Percentiles rank a stretch among this genome's conserved stretches.
These are phyloP conservation scores for Liquidambar formosana DNA, from an alignment of 164 flowering plant genomes.

Conservation along the genomic window DNA sequence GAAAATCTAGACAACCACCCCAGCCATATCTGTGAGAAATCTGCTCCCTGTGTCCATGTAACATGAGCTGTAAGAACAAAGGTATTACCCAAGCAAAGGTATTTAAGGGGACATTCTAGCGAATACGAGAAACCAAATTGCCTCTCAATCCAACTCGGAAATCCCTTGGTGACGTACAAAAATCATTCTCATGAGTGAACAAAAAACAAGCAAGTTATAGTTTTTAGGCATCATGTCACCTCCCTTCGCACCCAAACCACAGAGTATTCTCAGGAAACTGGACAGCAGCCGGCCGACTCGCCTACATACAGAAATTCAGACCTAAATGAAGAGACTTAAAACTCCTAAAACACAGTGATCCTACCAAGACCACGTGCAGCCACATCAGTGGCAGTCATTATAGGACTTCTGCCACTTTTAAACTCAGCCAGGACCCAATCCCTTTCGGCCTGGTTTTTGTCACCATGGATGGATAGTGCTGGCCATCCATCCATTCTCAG, in stretches of 20 bases:
- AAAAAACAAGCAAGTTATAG: slow-evolving; percentile 5
- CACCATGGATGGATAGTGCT: slow-evolving; percentile 95
- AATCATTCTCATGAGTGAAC: slow-evolving; percentile 15
- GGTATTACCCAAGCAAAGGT: slow-evolving; percentile 16
- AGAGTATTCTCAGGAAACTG: slow-evolving; percentile 55
- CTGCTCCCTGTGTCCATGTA: slow-evolving; percentile 40
- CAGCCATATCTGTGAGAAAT: slow-evolving; percentile 15
- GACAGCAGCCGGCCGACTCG: slow-evolving; percentile 95
- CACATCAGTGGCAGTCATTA: slow-evolving; percentile 99
- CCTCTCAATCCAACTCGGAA: slow-evolving; percentile 22
- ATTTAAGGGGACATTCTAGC: slow-evolving; percentile 11
- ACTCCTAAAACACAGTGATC: slow-evolving; percentile 63
- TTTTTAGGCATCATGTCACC: slow-evolving; percentile 14
- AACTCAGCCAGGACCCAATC: slow-evolving; percentile 97
- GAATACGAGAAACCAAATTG: slow-evolving; percentile 15
- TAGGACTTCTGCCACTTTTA: slow-evolving; percentile 94
- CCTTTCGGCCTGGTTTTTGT: slow-evolving; percentile 92
- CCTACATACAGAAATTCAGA: slow-evolving; percentile 35
- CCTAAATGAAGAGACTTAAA: slow-evolving; percentile 32
- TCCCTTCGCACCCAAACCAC: slow-evolving; percentile 66
- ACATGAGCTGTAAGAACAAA: slow-evolving; percentile 34
- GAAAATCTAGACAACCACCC: slow-evolving; percentile 2
- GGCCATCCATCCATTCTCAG: slow-evolving; percentile 99
- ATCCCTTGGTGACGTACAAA: slow-evolving; percentile 13
- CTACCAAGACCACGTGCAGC: slow-evolving; percentile 99